Evolutionary conservation across 2,329 filamentous ascomycete species (phyloP), one percentile per base, ranked within the genome.

Genomic region (Pleurostoma richardsiae): DNA sequence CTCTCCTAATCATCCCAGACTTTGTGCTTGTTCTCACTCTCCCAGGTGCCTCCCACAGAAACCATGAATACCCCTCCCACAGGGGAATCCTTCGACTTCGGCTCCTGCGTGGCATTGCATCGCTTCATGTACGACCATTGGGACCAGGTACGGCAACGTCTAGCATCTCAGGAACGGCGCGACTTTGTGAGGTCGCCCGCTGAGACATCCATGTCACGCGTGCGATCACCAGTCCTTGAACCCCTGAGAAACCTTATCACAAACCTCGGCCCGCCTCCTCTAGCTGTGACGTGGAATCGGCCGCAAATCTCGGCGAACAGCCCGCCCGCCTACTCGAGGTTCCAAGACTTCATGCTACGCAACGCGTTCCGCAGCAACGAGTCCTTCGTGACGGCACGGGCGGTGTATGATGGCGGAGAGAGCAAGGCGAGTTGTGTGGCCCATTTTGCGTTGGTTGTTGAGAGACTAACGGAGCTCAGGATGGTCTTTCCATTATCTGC

Each of bases 341-440:
- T 87, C 53, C 83, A 87, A 53, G 80, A 86, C 53, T 87, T 87
- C 56, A 87, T 87, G 83, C 72, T 87, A 41, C 77, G 79, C 19
- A 85, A 86, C 58, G 83, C 83, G 2, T 83, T 83, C 52, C 74
- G 79, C 36, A 80, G 79, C 53, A 80, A 77, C 0, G 83, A 86
- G 54, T 83, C 81, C 3, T 80, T 83, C 49, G 63, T 83, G 27
- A 83, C 81, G 3, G 78, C 79, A 28, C 73, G 82, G 27, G 82
- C 83, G 29, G 79, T 87, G 10, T 87, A 86, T 56, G 83, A 87
- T 57, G 83, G 83, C 31, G 83, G 83, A 26, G 82, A 86, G 63
- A 86, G 80, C 65, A 86, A 84, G 65, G 78, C 79, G 56, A 42
- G 56, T 48, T 6, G 29, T 11, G 10, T 19, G n/a, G 40, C 31